A percentile compares a stretch with the other conserved stretches of the same genome.
Evolutionary conservation across 257 asterid species (phyloP).

Genomic region (Fraxinus cuspidata): DNA sequence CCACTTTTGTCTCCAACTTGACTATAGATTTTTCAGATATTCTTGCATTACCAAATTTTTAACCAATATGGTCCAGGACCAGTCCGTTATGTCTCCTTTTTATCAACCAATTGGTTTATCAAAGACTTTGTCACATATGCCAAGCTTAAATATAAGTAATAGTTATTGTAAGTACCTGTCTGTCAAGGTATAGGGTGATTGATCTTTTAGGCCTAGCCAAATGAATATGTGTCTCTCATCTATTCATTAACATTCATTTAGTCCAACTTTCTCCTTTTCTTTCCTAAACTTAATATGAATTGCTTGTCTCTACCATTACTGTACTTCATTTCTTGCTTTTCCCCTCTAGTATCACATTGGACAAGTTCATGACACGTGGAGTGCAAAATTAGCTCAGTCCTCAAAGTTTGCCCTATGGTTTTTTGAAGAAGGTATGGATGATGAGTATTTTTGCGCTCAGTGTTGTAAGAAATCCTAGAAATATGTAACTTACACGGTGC

Average conservation of each 20-base stretch:
- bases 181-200: neutral
- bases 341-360: constrained; percentile 29
- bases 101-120: no score
- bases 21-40: neutral
- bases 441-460: neutral
- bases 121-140: no score
- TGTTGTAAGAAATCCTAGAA: constrained; percentile 7
- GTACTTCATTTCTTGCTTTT: neutral
- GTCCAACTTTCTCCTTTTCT: neutral
- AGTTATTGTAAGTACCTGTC: neutral
- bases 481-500: neutral
- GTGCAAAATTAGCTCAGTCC: constrained; percentile 26
- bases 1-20: neutral
- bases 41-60: neutral
- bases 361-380: constrained; percentile 34
- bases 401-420: constrained; percentile 55
- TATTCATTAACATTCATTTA: neutral
- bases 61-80: neutral
- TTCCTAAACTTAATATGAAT: constrained; percentile 9
- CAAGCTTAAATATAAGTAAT: no score
- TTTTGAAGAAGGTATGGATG: constrained; percentile 45
- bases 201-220: neutral
- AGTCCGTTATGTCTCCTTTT: no score
- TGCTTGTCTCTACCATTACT: neutral
- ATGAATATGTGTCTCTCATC: neutral